Conservation (phyloP, 2,329 filamentous ascomycete genomes). For the Spiromastix sp. region DNA sequence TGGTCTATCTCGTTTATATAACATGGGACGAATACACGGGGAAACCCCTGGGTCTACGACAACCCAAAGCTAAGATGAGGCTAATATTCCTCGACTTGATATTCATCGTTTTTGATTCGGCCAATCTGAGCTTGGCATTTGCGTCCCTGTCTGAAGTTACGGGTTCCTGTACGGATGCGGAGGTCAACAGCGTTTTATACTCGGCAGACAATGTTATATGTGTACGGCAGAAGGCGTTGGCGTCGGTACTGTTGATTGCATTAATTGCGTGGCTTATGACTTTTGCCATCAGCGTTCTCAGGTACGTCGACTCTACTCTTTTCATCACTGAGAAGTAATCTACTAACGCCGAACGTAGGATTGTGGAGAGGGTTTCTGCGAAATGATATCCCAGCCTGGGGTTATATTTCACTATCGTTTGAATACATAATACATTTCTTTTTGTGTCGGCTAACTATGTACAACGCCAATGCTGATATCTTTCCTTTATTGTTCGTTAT, state of each 20-base stretch:
- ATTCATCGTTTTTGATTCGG: constrained; percentile 95
- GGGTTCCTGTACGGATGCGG: constrained; percentile 46
- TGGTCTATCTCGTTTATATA: constrained; percentile 87
- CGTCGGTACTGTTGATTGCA: constrained; percentile 68
- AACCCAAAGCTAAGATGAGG: constrained; percentile 72
- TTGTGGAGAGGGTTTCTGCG: constrained; percentile 11
- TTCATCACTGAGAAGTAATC: too few species aligned
- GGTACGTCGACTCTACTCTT: constrained; percentile 6
- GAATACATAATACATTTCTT: too few species aligned
- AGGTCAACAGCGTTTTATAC: constrained; percentile 24
- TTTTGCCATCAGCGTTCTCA: constrained; percentile 57
- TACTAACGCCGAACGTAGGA: too few species aligned
- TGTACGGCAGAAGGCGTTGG: constrained; percentile 57
- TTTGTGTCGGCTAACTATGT: too few species aligned
- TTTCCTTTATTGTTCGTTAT: too few species aligned
- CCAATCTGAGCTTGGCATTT: constrained; percentile 83
- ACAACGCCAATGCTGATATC: too few species aligned
- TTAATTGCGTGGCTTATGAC: constrained; percentile 84
- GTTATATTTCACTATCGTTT: too few species aligned
- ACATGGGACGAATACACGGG: constrained; percentile 95
- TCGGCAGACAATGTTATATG: constrained; percentile 43
- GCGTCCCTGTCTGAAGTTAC: constrained; percentile 59
- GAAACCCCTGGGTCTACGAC: constrained; percentile 79
- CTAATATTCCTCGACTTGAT: constrained; percentile 86
- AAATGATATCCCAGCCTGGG: constrained; percentile 1